Percentiles rank a stretch among this genome's conserved stretches.
Evolutionary conservation across 2,329 filamentous ascomycete genomes (phyloP).

Genomic region (Cercospora berteroae): DNA sequence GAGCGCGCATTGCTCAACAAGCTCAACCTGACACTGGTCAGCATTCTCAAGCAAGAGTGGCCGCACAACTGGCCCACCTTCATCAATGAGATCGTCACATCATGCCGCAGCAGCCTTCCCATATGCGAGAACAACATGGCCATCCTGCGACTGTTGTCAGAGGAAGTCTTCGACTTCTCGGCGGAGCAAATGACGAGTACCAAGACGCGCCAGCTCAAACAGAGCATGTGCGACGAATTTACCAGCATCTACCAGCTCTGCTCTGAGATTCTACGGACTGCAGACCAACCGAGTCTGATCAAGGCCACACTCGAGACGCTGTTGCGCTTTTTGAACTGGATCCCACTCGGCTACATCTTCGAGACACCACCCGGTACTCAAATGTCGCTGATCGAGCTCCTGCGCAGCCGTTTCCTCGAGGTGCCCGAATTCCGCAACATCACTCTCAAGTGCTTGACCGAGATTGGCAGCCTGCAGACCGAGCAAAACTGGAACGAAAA

Average conservation of each 20-base stretch:
- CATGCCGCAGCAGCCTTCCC: conserved; percentile 89
- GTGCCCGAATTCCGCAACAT: conserved; percentile 95
- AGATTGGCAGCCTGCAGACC: conserved; percentile 91
- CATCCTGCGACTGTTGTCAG: conserved; percentile 88
- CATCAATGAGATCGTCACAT: conserved; percentile 98
- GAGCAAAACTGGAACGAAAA: conserved; percentile 89
- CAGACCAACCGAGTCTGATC: conserved; percentile 81
- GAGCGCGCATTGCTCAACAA: conserved; percentile 95
- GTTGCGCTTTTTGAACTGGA: conserved; percentile 97
- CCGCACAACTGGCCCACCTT: conserved; percentile 99
- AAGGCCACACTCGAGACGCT: conserved; percentile 97
- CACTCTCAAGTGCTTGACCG: conserved; percentile 92
- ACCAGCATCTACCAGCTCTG: conserved; percentile 98
- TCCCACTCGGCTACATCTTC: conserved; percentile 96
- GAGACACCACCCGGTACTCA: conserved; percentile 67
- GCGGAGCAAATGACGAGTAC: conserved; percentile 98
- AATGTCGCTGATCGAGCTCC: conserved; percentile 76
- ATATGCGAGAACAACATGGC: conserved; percentile 99
- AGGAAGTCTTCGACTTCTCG: conserved; percentile 98
- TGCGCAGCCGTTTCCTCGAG: conserved; percentile 88
- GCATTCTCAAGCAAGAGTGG: conserved; percentile 98
- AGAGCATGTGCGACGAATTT: conserved; percentile 98
- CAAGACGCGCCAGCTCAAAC: conserved; percentile 95
- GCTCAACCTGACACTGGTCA: conserved; percentile 94
- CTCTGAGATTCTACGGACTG: conserved; percentile 88